These are phyloP conservation scores for Globisporangium lucens DNA, from an alignment of 352 stramenopile species.

Conservation along the genomic window DNA sequence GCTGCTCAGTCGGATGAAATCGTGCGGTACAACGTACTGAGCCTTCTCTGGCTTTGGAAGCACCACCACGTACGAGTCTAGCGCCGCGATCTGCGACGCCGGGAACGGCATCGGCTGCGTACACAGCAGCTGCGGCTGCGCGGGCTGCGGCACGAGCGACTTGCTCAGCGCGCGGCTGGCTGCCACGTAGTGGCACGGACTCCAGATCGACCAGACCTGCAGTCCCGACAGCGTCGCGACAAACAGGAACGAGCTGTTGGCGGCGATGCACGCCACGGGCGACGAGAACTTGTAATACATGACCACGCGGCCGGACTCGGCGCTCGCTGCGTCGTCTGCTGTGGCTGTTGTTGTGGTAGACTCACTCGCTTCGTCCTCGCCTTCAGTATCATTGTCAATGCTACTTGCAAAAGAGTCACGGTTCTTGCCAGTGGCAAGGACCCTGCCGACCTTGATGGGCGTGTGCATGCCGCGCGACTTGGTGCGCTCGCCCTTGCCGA, in stretches of 20 bases:
- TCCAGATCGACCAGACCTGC: constrained; percentile 88
- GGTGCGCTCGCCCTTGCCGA: constrained; percentile 42
- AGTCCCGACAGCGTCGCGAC: constrained; percentile 61
- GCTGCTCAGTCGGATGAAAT: constrained; percentile 45
- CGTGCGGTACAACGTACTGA: constrained; percentile 10
- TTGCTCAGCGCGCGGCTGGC: constrained; percentile 58
- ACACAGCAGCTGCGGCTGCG: constrained; percentile 66
- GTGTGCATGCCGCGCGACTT: constrained; percentile 39
- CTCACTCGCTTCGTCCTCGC: neutral
- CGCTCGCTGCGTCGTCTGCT: constrained; percentile 12
- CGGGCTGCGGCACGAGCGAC: constrained; percentile 59
- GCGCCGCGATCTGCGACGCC: constrained; percentile 53
- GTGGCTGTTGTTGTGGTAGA: constrained; percentile 3
- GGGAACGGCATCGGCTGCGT: constrained; percentile 61
- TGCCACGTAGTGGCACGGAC: constrained; percentile 75
- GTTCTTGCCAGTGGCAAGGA: constrained; percentile 21
- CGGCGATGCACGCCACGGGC: constrained; percentile 56
- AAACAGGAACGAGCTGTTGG: constrained; percentile 87
- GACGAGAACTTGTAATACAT: constrained; percentile 82
- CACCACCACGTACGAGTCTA: constrained; percentile 78
- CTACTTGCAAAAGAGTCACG: constrained; percentile 42
- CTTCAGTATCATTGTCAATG: constrained; percentile 16
- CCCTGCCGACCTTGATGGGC: constrained; percentile 37
- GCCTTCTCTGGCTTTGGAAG: constrained; percentile 31
- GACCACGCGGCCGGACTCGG: constrained; percentile 68